Evolutionary conservation across 306 rosid genomes (phyloP).

Genomic region (Corylus americana): DNA sequence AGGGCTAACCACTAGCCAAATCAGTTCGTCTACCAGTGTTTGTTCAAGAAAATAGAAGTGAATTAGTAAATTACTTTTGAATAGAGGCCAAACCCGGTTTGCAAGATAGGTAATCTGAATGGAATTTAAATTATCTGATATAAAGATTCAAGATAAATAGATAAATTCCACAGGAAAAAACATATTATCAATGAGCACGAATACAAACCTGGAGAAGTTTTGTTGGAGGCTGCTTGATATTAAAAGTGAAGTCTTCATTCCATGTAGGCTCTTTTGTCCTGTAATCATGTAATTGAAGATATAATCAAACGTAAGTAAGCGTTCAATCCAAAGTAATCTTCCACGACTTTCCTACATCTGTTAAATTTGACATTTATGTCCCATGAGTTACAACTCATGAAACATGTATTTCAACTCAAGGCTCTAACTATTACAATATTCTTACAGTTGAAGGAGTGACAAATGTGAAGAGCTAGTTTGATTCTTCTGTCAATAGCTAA

Average conservation of each 20-base stretch:
- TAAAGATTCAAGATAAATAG: no score
- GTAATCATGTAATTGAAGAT: conserved; percentile 34
- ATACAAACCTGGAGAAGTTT: conserved; percentile 73
- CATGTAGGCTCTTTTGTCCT: conserved; percentile 87
- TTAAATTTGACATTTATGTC: neutral
- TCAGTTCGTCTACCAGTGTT: no score
- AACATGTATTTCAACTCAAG: conserved; percentile 12
- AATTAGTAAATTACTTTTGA: no score
- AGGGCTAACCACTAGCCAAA: no score
- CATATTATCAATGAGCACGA: conserved; percentile 18
- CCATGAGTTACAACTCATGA: conserved; percentile 13
- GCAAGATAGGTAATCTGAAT: no score
- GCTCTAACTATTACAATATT: conserved; percentile 17
- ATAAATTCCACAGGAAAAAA: no score
- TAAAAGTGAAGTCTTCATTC: conserved; percentile 80
- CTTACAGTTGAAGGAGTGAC: neutral
- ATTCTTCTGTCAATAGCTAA: neutral
- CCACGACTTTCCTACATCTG: neutral
- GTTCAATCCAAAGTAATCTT: conserved; percentile 7
- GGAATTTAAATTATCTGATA: no score
- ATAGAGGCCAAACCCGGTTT: no score
- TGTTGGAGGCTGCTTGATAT: conserved; percentile 62
- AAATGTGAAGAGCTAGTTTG: neutral
- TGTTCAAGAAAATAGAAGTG: no score
- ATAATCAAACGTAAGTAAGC: conserved; percentile 10